A percentile compares a stretch with the other conserved stretches of the same genome.
Evolutionary conservation across 2,329 filamentous ascomycete species (phyloP).

Genomic region (Fusarium sororula): DNA sequence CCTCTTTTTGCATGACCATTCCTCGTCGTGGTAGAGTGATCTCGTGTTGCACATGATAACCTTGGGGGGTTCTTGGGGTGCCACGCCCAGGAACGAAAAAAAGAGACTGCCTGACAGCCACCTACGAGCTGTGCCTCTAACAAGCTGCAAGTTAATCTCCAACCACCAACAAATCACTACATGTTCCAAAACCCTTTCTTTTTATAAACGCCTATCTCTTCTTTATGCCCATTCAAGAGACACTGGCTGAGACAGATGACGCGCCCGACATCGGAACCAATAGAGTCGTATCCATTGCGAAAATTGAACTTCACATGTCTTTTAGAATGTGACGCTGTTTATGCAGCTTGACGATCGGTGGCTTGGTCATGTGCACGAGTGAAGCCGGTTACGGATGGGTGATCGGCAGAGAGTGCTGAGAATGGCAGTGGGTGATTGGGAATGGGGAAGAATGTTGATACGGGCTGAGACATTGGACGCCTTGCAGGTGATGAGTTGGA

Average conservation of each 20-base stretch:
- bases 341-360: slow-evolving; percentile 32
- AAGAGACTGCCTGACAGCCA: background rate
- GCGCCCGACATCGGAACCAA: slow-evolving; percentile 8
- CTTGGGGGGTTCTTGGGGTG: slow-evolving; percentile 3
- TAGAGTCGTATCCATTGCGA: slow-evolving; percentile 16
- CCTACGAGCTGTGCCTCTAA: slow-evolving; percentile 8
- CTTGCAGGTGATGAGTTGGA: background rate
- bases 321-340: slow-evolving; percentile 9
- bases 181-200: slow-evolving; percentile 3
- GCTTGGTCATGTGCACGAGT: slow-evolving; percentile 24
- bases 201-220: background rate
- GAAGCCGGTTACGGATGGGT: background rate
- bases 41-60: slow-evolving; percentile 21
- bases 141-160: slow-evolving; percentile 18
- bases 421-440: background rate
- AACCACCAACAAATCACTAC: background rate
- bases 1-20: slow-evolving; percentile 13
- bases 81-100: slow-evolving; percentile 26
- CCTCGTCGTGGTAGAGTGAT: slow-evolving; percentile 7
- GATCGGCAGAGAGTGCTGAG: background rate
- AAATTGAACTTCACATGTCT: slow-evolving; percentile 29
- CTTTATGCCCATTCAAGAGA: background rate
- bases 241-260: background rate
- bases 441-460: background rate
- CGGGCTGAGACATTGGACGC: background rate